Evolutionary conservation across 371 early-diverging fungal species (phyloP), one percentile per base, ranked within the genome.

Genomic region (Catenaria anguillulae): DNA sequence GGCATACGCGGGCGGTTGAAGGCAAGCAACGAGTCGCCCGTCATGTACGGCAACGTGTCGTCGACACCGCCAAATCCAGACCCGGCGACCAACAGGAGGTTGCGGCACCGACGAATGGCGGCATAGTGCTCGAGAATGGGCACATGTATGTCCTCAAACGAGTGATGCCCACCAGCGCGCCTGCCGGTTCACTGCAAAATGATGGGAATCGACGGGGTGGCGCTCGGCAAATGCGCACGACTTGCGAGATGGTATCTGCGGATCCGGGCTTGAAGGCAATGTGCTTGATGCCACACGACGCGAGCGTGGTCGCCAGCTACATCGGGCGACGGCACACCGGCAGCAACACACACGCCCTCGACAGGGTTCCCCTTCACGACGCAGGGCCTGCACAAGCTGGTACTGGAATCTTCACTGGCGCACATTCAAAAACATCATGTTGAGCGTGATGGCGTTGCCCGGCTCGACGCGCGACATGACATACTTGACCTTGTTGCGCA

Each of bases 141-240:
- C 66, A 84, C 84, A 69, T 93, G 92, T 74, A 90, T 86, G 71
- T 95, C 96, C 75, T 95, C 96, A 63, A 87, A 95, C 63, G 87
- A 85, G 84, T 95, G 96, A 73, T 95, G 96, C 40, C 96, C 96
- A 71, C 96, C 96, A 48, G 88, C 92, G 72, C 96, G 87, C 52
- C 93, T 93, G 74, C 96, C 93, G 56, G 96, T 95, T 93, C 96
- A 95, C 71, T 95, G 92, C 69, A 95, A 77, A 40, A 93, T 81
- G 56, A 95, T 78, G 33, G 93, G 88, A 84, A 92, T n/a, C 88
- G 56, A 84, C 84, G 26, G 91, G 90, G 71, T 90, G 86, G 58
- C 82, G 79, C 70, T 87, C 85, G 55, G 93, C 96, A 69, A n/a
- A 95, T 95, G 48, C 83, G 77, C 62, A 93, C 77, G 43, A 90